These are phyloP conservation scores for Fusarium sp. DNA, from an alignment of 2,329 filamentous ascomycete species.

Conservation along the genomic window DNA sequence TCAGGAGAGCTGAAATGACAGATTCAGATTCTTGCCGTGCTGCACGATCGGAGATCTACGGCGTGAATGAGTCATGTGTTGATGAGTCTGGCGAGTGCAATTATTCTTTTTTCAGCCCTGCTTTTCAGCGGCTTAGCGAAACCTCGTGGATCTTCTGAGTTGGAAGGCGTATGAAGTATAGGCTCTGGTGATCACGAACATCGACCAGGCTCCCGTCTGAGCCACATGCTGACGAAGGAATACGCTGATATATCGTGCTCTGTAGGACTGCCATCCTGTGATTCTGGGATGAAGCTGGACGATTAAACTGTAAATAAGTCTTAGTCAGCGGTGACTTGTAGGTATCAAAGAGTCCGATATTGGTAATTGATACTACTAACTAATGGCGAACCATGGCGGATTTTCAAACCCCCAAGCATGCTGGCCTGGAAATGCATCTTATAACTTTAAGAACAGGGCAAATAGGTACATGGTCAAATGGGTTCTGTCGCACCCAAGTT, in stretches of 20 bases:
- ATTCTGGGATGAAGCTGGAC: background rate
- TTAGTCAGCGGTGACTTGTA: background rate
- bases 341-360: no score
- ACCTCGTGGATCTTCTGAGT: background rate
- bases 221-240: background rate
- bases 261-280: background rate
- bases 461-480: no score
- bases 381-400: background rate
- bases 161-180: background rate
- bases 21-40: background rate
- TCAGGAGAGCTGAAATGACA: background rate
- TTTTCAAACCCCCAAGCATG: background rate
- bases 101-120: background rate
- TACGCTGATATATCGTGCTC: background rate
- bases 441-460: no score
- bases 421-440: no score
- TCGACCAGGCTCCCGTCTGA: background rate
- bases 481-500: no score
- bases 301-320: background rate
- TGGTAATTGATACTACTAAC: no score
- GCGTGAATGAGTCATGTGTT: slow-evolving; percentile 1
- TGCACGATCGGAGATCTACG: background rate
- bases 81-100: background rate
- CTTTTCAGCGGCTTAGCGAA: background rate
- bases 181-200: background rate